These are phyloP conservation scores for Geotrichum macrosporum DNA, from an alignment of 1,139 yeast genomes.

Conservation along the genomic window DNA sequence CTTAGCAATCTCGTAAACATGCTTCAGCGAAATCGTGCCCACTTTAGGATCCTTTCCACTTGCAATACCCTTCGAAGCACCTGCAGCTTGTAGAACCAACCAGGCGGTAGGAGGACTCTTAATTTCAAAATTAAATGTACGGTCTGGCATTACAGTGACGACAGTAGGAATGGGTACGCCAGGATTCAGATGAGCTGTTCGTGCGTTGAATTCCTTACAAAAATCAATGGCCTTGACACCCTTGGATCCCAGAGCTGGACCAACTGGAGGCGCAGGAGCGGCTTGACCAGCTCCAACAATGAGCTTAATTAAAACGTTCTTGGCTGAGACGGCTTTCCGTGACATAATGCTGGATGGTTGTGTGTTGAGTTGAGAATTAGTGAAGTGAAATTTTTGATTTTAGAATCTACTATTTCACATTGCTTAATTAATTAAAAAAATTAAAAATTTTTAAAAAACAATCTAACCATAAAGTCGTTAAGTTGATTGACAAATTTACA, in stretches of 20 bases:
- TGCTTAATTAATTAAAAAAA: too few species aligned
- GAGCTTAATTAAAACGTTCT: slow-evolving; percentile 66
- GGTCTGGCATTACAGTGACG: slow-evolving; percentile 84
- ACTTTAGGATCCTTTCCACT: slow-evolving; percentile 53
- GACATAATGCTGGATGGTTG: slow-evolving; percentile 14
- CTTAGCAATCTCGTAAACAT: slow-evolving; percentile 90
- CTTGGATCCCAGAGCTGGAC: slow-evolving; percentile 97
- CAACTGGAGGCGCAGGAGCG: slow-evolving; percentile 98
- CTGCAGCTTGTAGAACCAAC: slow-evolving; percentile 78
- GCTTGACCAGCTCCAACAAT: slow-evolving; percentile 99
- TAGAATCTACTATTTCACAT: too few species aligned
- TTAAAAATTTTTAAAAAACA: too few species aligned
- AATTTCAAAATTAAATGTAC: slow-evolving; percentile 79
- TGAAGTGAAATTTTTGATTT: background rate
- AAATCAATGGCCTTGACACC: slow-evolving; percentile 99
- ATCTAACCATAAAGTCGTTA: too few species aligned
- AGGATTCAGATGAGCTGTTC: slow-evolving; percentile 80
- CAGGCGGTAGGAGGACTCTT: slow-evolving; percentile 92
- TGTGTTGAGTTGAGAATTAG: background rate
- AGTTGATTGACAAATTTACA: too few species aligned
- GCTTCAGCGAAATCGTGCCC: slow-evolving; percentile 79
- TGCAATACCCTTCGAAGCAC: slow-evolving; percentile 72
- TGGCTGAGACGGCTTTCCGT: slow-evolving; percentile 26
- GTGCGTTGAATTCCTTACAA: slow-evolving; percentile 96
- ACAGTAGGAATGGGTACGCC: slow-evolving; percentile 88